phyloP scores from a whole-genome alignment of 768 basidiomycete genomes.

The Trametes maxima region DNA sequence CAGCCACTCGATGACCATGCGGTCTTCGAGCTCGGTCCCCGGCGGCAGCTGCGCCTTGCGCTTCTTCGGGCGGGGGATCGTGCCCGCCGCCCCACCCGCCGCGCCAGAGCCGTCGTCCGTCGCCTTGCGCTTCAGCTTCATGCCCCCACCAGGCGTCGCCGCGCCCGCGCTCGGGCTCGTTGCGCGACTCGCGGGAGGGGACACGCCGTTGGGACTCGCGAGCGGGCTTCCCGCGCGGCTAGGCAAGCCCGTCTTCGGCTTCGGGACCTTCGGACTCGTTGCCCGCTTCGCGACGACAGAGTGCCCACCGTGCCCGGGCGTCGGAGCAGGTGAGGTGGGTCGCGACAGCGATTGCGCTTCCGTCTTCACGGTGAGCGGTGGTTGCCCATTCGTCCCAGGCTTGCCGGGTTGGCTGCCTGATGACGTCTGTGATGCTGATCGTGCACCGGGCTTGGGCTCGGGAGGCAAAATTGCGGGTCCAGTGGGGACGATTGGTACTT shows the following conservation, averaged over 20 bases:
- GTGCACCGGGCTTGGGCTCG: conserved; percentile 51
- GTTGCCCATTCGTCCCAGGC: conserved; percentile 39
- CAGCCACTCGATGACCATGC: conserved; percentile 76
- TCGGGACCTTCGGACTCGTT: conserved; percentile 76
- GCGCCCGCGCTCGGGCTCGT: conserved; percentile 43
- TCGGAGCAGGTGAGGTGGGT: conserved; percentile 57
- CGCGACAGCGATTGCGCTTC: conserved; percentile 47
- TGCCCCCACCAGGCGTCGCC: conserved; percentile 1
- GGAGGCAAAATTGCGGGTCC: conserved; percentile 49
- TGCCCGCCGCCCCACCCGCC: conserved; percentile 18
- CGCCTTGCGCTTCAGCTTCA: conserved; percentile 61
- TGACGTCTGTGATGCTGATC: conserved; percentile 42
- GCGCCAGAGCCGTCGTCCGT: conserved; percentile 37
- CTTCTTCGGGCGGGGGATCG: conserved; percentile 54
- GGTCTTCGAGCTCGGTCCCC: conserved; percentile 56
- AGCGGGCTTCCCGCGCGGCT: conserved; percentile 67
- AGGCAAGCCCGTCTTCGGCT: conserved; percentile 48
- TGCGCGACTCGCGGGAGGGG: conserved; percentile 46
- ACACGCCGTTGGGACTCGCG: conserved; percentile 35
- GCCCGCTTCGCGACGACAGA: conserved; percentile 82
- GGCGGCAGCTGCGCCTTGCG: conserved; percentile 42
- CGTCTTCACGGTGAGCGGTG: conserved; percentile 26
- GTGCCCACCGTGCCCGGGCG: conserved; percentile 68
- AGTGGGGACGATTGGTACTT: conserved; percentile 43
- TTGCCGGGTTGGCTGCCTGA: conserved; percentile 32